These are phyloP conservation scores for Omphalotus guepiniiformis DNA, from an alignment of 768 basidiomycete species.

Conservation along the genomic window DNA sequence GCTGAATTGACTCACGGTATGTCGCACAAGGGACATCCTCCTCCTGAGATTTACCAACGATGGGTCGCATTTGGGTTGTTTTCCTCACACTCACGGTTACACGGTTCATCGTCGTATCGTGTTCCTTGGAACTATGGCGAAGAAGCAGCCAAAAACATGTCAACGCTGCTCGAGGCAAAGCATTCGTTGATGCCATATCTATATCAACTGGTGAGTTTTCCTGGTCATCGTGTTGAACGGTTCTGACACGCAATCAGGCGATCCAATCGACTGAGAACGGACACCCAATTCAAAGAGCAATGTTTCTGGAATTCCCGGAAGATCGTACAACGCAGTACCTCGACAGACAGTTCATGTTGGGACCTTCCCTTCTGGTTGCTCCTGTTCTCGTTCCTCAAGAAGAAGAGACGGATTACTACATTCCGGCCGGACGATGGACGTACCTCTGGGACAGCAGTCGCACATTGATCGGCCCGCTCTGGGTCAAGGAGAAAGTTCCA, in stretches of 20 bases:
- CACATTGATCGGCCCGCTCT: conserved; percentile 52
- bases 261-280: conserved; percentile 47
- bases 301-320: conserved; percentile 61
- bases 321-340: conserved; percentile 58
- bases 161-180: conserved; percentile 57
- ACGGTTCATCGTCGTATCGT: conserved; percentile 70
- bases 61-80: conserved; percentile 78
- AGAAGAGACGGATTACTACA: conserved; percentile 55
- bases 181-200: conserved; percentile 75
- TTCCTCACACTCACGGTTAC: conserved; percentile 71
- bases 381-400: conserved; percentile 53
- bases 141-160: conserved; percentile 61
- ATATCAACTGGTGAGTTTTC: conserved; percentile 42
- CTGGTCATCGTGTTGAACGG: neutral
- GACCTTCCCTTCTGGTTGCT: conserved; percentile 56
- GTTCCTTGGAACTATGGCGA: conserved; percentile 78
- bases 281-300: conserved; percentile 56
- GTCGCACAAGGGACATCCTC: conserved; percentile 49
- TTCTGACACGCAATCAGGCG: conserved; percentile 32
- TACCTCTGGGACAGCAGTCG: conserved; percentile 53
- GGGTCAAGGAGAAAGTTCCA: conserved; percentile 61
- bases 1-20: too few species aligned
- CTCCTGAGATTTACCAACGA: conserved; percentile 65
- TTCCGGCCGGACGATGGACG: conserved; percentile 60
- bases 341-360: conserved; percentile 42